A percentile compares a stretch with the other conserved stretches of the same genome.
phyloP scores from a whole-genome alignment of 306 rosid species.

The Medicago lupulina region DNA sequence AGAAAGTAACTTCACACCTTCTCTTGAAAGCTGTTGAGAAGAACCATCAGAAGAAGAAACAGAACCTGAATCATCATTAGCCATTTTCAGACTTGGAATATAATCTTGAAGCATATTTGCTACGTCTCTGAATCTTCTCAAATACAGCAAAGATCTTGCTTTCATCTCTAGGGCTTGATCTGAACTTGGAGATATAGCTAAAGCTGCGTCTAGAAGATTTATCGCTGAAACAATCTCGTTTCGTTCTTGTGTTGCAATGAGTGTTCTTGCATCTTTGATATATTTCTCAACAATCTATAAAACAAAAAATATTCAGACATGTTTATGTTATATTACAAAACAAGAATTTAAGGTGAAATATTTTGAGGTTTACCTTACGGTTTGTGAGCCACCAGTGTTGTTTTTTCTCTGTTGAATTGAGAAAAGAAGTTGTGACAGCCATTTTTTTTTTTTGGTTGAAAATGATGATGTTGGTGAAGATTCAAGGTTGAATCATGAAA shows the following conservation, averaged over 20 bases:
- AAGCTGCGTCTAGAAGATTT: slow-evolving; percentile 78
- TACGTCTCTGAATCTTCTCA: slow-evolving; percentile 86
- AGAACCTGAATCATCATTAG: slow-evolving; percentile 63
- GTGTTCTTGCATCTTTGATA: slow-evolving; percentile 75
- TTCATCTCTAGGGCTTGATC: slow-evolving; percentile 83
- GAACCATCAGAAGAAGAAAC: slow-evolving; percentile 60
- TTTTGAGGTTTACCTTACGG: slow-evolving; percentile 62
- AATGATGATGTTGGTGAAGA: slow-evolving; percentile 37
- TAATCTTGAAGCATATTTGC: slow-evolving; percentile 92
- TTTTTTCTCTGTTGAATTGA: slow-evolving; percentile 64
- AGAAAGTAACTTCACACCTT: slow-evolving; percentile 74
- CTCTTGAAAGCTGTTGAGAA: slow-evolving; percentile 68
- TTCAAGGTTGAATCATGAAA: neutral
- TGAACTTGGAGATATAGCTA: slow-evolving; percentile 66
- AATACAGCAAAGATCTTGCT: slow-evolving; percentile 74
- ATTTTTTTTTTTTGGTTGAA: slow-evolving; percentile 45
- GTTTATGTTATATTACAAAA: neutral
- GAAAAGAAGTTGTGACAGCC: slow-evolving; percentile 59
- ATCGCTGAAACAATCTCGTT: slow-evolving; percentile 71
- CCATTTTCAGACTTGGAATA: slow-evolving; percentile 81
- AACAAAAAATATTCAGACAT: neutral
- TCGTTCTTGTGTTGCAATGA: slow-evolving; percentile 74
- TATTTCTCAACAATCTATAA: slow-evolving; percentile 79
- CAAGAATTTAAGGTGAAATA: no score
- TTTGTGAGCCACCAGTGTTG: slow-evolving; percentile 96